Evolutionary conservation across 306 rosid species (phyloP).

Genomic region (Cucurbita argyrosperma): DNA sequence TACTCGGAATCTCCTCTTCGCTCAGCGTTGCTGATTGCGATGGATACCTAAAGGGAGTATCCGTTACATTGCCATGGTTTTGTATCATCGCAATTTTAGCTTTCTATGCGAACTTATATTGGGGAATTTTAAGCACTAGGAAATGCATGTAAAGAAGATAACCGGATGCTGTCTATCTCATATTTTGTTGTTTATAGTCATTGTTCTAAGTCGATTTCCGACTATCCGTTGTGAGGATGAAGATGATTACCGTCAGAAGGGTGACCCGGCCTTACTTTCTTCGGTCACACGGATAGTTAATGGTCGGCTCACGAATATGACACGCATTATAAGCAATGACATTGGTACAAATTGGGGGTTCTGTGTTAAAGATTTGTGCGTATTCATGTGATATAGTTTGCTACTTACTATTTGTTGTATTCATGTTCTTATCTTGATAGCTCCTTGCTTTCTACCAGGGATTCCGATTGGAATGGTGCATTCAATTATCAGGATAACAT

Average conservation of each 20-base stretch:
- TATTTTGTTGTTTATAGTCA: conserved; percentile 13
- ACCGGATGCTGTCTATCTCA: conserved; percentile 10
- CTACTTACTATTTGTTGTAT: neutral
- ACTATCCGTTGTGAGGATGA: conserved; percentile 19
- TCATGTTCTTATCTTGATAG: neutral
- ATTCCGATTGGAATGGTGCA: conserved; percentile 57
- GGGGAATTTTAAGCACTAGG: conserved; percentile 19
- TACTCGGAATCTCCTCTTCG: neutral
- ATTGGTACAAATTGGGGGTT: conserved; percentile 24
- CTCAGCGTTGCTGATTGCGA: neutral
- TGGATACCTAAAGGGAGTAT: neutral
- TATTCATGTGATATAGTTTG: neutral
- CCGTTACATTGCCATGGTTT: conserved; percentile 9
- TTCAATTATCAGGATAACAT: conserved; percentile 37
- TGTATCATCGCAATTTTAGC: neutral
- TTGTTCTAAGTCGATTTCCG: conserved; percentile 16
- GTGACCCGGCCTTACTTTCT: conserved; percentile 17
- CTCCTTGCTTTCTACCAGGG: conserved; percentile 23
- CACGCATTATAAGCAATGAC: conserved; percentile 23
- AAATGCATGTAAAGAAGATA: conserved; percentile 28
- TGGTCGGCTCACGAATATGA: conserved; percentile 28
- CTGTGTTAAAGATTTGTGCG: conserved; percentile 67
- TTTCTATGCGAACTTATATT: neutral
- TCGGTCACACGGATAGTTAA: conserved; percentile 23
- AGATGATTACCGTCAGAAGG: conserved; percentile 8